Base-by-base conservation (phyloP, 129 eudicot species). In the Dittrichia graveolens region DNA sequence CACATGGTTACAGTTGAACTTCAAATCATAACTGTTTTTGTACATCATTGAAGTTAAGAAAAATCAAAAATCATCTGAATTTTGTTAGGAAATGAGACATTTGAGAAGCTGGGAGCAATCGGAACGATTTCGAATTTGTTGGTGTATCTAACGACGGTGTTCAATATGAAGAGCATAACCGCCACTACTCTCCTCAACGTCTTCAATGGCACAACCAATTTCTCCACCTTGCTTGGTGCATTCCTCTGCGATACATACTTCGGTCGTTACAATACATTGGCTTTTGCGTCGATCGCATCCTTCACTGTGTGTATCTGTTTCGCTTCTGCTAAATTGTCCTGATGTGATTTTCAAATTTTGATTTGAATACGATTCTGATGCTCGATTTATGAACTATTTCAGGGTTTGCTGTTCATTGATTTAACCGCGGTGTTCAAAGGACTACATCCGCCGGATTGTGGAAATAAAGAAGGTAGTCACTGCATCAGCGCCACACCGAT, bases 21-120 rank as follows among this genome's bases (percentile, higher is more conserved):
- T 61, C 56, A 10, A 69, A 14, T 62, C 57, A 40, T 64, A 18
- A 7, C 35, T 14, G 1, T 10, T 31, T 19, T 65, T 39, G 3
- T 3, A 3, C 9, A 48, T 31, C 14, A 11, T 13, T 43, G 19
- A 45, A 38, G 45, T 14, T 5, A 2, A 18, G 2, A 24, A 63
- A 10, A 40, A 35, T 8, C 43, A 24, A 63, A 10, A 40, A 35
- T 8, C 43, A 12, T 11, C 7, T 18, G 48, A 78, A 61, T 50
- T 78, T 14, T 52, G 66, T 15, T 34, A 91, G 97, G 97, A 70
- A 91, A 91, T 67, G 97, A 91, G 86, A 91, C 95, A 3, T 91
- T 88, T 72, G 97, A 91, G 86, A 91, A 91, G 81, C 90, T 91
- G 3, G 97, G 97, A 83, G 95, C 95, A 37, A 78, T 92, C 24